A percentile compares a stretch with the other conserved stretches of the same genome.
phyloP scores from a whole-genome alignment of 371 early-diverging fungal species.

The Saksenaea vasiformis region DNA sequence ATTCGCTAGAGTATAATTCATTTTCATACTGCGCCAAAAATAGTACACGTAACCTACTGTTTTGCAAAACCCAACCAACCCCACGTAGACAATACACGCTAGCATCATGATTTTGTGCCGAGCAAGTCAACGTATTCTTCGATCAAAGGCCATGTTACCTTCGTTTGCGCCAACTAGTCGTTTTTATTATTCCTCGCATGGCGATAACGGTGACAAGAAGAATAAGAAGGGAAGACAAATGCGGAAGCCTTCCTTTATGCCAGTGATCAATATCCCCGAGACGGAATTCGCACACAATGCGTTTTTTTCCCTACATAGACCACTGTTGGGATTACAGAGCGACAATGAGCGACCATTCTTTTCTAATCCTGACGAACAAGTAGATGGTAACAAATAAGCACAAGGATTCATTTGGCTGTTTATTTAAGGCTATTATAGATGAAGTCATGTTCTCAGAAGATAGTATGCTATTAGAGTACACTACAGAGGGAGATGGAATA shows the following conservation, averaged over 20 bases:
- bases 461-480: not conserved
- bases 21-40: too few relatives aligned
- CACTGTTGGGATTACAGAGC: constrained; percentile 43
- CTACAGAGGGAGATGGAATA: not conserved
- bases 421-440: constrained; percentile 1
- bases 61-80: too few relatives aligned
- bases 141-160: not conserved
- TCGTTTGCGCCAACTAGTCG: not conserved
- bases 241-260: constrained; percentile 34
- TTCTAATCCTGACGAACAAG: constrained; percentile 20
- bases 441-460: not conserved
- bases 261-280: constrained; percentile 54
- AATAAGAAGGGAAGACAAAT: not conserved
- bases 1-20: too few relatives aligned
- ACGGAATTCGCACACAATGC: constrained; percentile 51
- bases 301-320: constrained; percentile 53
- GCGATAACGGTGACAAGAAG: not conserved
- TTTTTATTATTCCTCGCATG: not conserved
- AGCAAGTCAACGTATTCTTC: not conserved
- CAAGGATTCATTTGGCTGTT: constrained; percentile 4
- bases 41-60: too few relatives aligned
- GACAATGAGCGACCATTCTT: constrained; percentile 44
- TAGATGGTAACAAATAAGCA: constrained; percentile 20
- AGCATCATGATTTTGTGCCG: not conserved
- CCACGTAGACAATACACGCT: not conserved